Percentiles rank a stretch among this genome's conserved stretches.
phyloP scores from a whole-genome alignment of 2,329 filamentous ascomycete genomes.

The Pseudocercospora fuligena region DNA sequence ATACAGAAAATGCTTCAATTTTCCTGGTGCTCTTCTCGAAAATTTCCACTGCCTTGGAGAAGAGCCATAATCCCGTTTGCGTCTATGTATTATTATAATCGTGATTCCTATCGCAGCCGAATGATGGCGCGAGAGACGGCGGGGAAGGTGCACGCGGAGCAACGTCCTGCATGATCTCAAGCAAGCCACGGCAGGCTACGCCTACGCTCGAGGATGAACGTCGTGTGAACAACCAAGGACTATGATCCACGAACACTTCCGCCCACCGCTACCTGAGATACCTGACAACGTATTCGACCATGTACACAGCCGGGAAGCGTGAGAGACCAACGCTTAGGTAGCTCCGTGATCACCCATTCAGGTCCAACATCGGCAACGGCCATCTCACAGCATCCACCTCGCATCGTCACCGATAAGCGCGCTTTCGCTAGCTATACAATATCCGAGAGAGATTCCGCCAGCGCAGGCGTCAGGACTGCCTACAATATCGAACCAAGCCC shows the following conservation, averaged over 20 bases:
- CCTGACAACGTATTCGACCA: background rate
- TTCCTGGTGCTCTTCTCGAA: too few relatives aligned
- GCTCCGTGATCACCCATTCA: background rate
- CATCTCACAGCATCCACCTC: background rate
- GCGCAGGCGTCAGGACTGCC: background rate
- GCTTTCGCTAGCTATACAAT: background rate
- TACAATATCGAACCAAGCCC: background rate
- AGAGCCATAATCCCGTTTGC: too few relatives aligned
- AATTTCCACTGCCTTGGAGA: too few relatives aligned
- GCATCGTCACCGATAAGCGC: background rate
- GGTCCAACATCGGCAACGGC: background rate
- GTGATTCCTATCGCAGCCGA: constrained; percentile 1
- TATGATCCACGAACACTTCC: background rate
- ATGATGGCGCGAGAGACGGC: background rate
- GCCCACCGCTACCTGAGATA: background rate
- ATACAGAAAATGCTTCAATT: too few relatives aligned
- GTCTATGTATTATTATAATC: background rate
- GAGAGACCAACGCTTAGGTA: background rate
- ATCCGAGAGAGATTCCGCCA: background rate
- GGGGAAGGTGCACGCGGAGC: constrained; percentile 6
- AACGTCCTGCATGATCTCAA: constrained; percentile 1
- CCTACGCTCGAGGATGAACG: background rate
- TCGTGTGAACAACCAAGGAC: background rate
- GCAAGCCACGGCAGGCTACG: background rate
- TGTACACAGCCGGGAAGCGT: background rate